Percentiles rank a stretch among this genome's conserved stretches.
These are phyloP conservation scores for Verticillium dahliae DNA, from an alignment of 2,329 filamentous ascomycete genomes.

Conservation along the genomic window DNA sequence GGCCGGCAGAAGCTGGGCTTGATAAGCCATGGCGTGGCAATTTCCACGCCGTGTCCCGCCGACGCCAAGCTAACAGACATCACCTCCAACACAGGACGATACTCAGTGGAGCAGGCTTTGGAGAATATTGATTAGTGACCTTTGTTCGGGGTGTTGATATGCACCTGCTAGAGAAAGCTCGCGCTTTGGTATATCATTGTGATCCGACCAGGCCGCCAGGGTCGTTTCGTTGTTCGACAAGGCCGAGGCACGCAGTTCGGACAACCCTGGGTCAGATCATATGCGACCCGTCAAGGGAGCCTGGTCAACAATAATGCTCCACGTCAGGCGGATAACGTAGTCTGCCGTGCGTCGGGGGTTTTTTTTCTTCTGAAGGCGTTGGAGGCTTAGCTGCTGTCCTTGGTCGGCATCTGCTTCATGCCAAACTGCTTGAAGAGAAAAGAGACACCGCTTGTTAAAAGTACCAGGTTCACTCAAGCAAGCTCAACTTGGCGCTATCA, in stretches of 20 bases:
- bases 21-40: not conserved
- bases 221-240: not conserved
- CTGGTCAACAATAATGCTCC: not conserved
- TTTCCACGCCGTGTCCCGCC: not conserved
- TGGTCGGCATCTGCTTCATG: not conserved
- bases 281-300: not conserved
- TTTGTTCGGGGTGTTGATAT: not conserved
- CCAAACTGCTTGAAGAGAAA: not conserved
- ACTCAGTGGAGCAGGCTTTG: not conserved
- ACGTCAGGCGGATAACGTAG: not conserved
- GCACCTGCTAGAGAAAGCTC: not conserved
- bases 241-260: not conserved
- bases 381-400: not conserved
- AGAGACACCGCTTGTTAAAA: not conserved
- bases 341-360: not conserved
- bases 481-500: not conserved
- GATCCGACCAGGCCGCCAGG: not conserved
- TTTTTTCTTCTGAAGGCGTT: not conserved
- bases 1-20: not conserved
- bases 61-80: not conserved
- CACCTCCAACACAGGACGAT: not conserved
- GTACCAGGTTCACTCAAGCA: not conserved
- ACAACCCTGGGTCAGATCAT: not conserved
- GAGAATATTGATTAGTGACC: not conserved
- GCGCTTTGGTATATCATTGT: not conserved